Conservation (phyloP, 2,329 filamentous ascomycete species). For the Pseudonectria buxi region DNA sequence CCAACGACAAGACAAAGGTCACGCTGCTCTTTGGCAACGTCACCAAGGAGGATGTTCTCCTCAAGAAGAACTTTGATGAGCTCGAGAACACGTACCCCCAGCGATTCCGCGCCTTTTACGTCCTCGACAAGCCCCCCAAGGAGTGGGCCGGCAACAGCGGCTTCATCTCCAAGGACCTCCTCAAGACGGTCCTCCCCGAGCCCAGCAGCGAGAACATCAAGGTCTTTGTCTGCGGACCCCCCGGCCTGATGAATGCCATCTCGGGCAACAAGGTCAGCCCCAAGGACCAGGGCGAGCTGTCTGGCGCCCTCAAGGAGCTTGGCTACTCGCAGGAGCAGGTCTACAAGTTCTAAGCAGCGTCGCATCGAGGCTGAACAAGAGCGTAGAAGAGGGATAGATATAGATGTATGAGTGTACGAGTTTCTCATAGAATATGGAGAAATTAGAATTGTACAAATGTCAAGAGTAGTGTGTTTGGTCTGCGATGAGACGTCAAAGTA, state of each 20-base stretch:
- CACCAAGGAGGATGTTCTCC: conserved; percentile 79
- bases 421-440: conserved; percentile 12
- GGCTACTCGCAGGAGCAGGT: conserved; percentile 70
- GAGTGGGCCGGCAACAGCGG: conserved; percentile 72
- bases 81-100: conserved; percentile 94
- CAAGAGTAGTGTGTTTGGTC: too few species aligned
- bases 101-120: conserved; percentile 92
- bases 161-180: conserved; percentile 78
- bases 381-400: background rate
- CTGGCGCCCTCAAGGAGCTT: conserved; percentile 73
- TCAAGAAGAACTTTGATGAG: conserved; percentile 76
- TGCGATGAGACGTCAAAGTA: too few species aligned
- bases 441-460: too few species aligned
- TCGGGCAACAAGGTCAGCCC: conserved; percentile 86
- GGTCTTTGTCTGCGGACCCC: conserved; percentile 92
- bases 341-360: conserved; percentile 70
- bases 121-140: conserved; percentile 77
- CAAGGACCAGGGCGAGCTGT: conserved; percentile 87
- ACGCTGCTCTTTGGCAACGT: conserved; percentile 93
- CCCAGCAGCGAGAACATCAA: conserved; percentile 90
- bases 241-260: conserved; percentile 87
- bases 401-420: conserved; percentile 13
- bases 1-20: conserved; percentile 94
- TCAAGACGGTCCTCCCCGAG: conserved; percentile 92
- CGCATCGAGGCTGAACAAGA: background rate